These are phyloP conservation scores for Colletotrichum cuscutae DNA, from an alignment of 2,329 filamentous ascomycete species.

Conservation along the genomic window DNA sequence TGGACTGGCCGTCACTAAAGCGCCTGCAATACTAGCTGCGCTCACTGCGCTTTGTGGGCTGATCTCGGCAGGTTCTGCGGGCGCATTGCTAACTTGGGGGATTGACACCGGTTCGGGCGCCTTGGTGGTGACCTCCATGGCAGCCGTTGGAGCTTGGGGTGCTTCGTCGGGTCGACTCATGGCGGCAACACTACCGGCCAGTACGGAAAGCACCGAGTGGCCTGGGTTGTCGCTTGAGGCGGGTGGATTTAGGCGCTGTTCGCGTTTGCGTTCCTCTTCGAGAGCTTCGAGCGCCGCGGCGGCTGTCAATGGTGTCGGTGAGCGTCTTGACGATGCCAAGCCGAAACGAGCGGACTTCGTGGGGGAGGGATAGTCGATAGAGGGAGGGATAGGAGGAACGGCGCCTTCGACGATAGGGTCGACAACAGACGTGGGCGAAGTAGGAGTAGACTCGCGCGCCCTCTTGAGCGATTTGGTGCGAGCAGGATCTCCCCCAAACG, in stretches of 20 bases:
- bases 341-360: conserved; percentile 64
- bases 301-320: conserved; percentile 58
- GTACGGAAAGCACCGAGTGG: conserved; percentile 62
- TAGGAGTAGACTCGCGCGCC: conserved; percentile 53
- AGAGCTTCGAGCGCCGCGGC: conserved; percentile 59
- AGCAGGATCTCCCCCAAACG: conserved; percentile 45
- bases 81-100: conserved; percentile 44
- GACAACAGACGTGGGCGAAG: conserved; percentile 46
- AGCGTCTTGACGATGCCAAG: conserved; percentile 50
- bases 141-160: conserved; percentile 56
- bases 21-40: conserved; percentile 53
- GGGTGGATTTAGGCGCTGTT: conserved; percentile 49
- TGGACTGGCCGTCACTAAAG: conserved; percentile 60
- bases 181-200: conserved; percentile 63
- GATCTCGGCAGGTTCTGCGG: conserved; percentile 53
- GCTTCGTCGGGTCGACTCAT: conserved; percentile 68
- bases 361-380: conserved; percentile 51
- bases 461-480: conserved; percentile 54
- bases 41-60: conserved; percentile 55
- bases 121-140: conserved; percentile 54
- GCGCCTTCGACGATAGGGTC: conserved; percentile 33
- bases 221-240: conserved; percentile 63
- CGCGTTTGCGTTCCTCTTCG: conserved; percentile 61
- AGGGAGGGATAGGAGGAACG: conserved; percentile 9
- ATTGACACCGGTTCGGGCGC: conserved; percentile 37